These are phyloP conservation scores for Bryoerythrophyllum caledonicum DNA, from an alignment of 225 moss, liverwort and hornwort genomes.

Conservation along the genomic window DNA sequence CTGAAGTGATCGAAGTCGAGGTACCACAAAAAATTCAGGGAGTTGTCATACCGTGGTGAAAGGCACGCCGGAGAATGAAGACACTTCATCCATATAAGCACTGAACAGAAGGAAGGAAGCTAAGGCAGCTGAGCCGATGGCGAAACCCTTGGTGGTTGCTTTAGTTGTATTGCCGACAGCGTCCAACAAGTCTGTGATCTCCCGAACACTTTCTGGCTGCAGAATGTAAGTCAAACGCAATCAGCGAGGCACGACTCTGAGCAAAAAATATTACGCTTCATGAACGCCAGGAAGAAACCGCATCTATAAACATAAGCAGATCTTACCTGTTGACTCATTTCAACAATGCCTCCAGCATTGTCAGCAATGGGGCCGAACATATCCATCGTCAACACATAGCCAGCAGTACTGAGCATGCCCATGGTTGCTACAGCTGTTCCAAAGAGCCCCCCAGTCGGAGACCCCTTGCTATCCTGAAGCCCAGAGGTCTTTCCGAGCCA, in stretches of 20 bases:
- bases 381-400: constrained; percentile 85
- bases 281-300: background rate
- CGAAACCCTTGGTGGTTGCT: constrained; percentile 87
- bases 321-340: constrained; percentile 83
- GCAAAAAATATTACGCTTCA: background rate
- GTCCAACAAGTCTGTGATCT: constrained; percentile 83
- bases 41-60: constrained; percentile 62
- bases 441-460: constrained; percentile 71
- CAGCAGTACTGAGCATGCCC: constrained; percentile 91
- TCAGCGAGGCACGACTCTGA: background rate
- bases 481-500: constrained; percentile 88
- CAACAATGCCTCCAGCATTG: constrained; percentile 85
- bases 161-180: constrained; percentile 89
- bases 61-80: constrained; percentile 70
- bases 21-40: background rate
- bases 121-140: constrained; percentile 84
- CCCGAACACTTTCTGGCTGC: constrained; percentile 82
- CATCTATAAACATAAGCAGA: background rate
- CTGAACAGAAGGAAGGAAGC: constrained; percentile 86
- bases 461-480: constrained; percentile 66
- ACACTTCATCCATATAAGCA: constrained; percentile 91
- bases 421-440: constrained; percentile 89
- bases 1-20: background rate
- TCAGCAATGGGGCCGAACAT: constrained; percentile 91
- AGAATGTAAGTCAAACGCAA: constrained; percentile 5